Evolutionary conservation across 2,329 filamentous ascomycete genomes (phyloP).

Genomic region (Fusarium sp.): DNA sequence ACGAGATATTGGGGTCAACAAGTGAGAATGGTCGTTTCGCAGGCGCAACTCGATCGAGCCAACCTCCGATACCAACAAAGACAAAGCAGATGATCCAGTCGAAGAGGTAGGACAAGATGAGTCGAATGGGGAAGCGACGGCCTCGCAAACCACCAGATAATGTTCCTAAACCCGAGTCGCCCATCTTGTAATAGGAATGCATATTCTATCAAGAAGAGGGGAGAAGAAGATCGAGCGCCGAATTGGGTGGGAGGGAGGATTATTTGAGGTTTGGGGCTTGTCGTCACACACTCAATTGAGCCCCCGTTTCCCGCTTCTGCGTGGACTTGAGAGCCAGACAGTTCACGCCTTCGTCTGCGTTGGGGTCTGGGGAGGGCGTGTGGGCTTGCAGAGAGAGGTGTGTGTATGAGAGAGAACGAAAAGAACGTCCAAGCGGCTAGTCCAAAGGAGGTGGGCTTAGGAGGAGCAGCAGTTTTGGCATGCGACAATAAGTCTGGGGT

Average conservation of each 20-base stretch:
- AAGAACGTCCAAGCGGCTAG: slow-evolving; percentile 1
- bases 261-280: slow-evolving; percentile 22
- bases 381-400: slow-evolving; percentile 2
- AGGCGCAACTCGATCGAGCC: slow-evolving; percentile 68
- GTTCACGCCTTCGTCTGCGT: neutral
- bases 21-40: slow-evolving; percentile 78
- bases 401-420: slow-evolving; percentile 3
- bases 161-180: slow-evolving; percentile 34
- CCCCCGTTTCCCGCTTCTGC: slow-evolving; percentile 11
- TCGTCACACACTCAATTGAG: slow-evolving; percentile 8
- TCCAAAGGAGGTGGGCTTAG: slow-evolving; percentile 4
- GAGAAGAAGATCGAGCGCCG: slow-evolving; percentile 4
- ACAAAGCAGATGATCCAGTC: slow-evolving; percentile 77
- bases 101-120: slow-evolving; percentile 73
- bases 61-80: slow-evolving; percentile 65
- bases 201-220: slow-evolving; percentile 15
- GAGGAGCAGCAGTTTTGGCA: slow-evolving; percentile 1
- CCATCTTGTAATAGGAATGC: slow-evolving; percentile 41
- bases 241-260: slow-evolving; percentile 15
- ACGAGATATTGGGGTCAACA: slow-evolving; percentile 78
- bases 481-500: slow-evolving; percentile 15
- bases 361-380: slow-evolving; percentile 16
- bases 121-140: slow-evolving; percentile 44
- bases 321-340: neutral
- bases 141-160: slow-evolving; percentile 24